These are phyloP conservation scores for Ascochyta fabae DNA, from an alignment of 2,329 filamentous ascomycete species.

Conservation along the genomic window DNA sequence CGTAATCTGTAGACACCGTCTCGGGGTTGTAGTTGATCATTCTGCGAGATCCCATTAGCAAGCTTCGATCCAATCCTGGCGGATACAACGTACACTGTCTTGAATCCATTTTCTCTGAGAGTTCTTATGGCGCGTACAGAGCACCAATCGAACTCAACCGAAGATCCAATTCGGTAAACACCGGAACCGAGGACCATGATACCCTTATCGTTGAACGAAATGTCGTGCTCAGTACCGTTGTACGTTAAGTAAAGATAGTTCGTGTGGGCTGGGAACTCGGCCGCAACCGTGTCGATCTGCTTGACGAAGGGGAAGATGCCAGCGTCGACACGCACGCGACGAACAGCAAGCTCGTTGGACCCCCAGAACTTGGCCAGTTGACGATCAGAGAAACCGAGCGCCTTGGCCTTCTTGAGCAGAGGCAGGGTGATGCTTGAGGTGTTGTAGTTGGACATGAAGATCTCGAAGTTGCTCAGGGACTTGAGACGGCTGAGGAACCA, in stretches of 20 bases:
- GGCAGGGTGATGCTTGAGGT: slow-evolving; percentile 69
- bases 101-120: slow-evolving; percentile 80
- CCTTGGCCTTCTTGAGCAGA: slow-evolving; percentile 83
- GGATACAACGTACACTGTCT: slow-evolving; percentile 67
- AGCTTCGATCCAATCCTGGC: neutral
- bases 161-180: slow-evolving; percentile 96
- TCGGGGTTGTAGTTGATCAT: slow-evolving; percentile 97
- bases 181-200: slow-evolving; percentile 96
- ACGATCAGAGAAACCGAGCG: slow-evolving; percentile 91
- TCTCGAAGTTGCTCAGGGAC: slow-evolving; percentile 86
- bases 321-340: slow-evolving; percentile 81
- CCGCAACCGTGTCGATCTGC: slow-evolving; percentile 98
- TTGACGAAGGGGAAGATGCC: slow-evolving; percentile 90
- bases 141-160: slow-evolving; percentile 99
- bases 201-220: slow-evolving; percentile 85
- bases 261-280: slow-evolving; percentile 91
- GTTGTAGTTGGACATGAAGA: slow-evolving; percentile 73
- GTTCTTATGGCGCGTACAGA: slow-evolving; percentile 94
- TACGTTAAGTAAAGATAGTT: slow-evolving; percentile 98
- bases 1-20: slow-evolving; percentile 88
- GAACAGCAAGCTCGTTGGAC: slow-evolving; percentile 90
- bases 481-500: slow-evolving; percentile 96
- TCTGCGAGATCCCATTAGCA: slow-evolving; percentile 1
- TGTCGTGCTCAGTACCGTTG: slow-evolving; percentile 85
- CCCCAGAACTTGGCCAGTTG: slow-evolving; percentile 94